These are phyloP conservation scores for Rhododendron simsii DNA, from an alignment of 148 eudicot species.

Conservation along the genomic window DNA sequence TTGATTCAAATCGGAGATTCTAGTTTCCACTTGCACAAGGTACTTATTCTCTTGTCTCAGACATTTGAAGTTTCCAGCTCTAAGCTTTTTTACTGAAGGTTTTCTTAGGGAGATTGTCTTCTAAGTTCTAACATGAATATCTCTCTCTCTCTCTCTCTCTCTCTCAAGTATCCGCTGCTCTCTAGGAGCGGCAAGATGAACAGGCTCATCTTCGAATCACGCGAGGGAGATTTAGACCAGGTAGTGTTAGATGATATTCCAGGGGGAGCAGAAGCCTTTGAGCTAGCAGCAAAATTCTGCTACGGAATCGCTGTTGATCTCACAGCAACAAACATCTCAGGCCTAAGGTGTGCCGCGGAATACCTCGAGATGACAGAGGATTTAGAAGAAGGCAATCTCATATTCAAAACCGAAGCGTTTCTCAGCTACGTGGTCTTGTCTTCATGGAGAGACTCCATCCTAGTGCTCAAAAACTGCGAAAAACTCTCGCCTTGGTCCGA, in stretches of 20 bases:
- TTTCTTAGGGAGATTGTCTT: not conserved
- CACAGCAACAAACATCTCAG: slow-evolving; percentile 83
- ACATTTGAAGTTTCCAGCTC: not conserved
- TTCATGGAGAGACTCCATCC: slow-evolving; percentile 91
- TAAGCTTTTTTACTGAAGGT: not conserved
- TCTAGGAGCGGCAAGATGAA: slow-evolving; percentile 83
- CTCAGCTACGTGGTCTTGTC: slow-evolving; percentile 88
- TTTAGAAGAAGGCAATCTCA: slow-evolving; percentile 94
- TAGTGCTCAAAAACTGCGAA: slow-evolving; percentile 85
- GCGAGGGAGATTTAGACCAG: slow-evolving; percentile 50
- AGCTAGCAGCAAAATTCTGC: slow-evolving; percentile 93
- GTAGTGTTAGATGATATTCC: slow-evolving; percentile 64
- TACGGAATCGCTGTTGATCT: slow-evolving; percentile 92
- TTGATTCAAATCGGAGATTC: slow-evolving; percentile 72
- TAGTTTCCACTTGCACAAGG: slow-evolving; percentile 92
- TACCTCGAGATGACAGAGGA: slow-evolving; percentile 97
- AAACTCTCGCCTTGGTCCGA: slow-evolving; percentile 97
- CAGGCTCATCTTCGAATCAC: slow-evolving; percentile 70
- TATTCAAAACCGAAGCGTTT: slow-evolving; percentile 96
- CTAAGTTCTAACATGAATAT: not conserved
- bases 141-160: not conserved
- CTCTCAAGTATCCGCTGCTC: slow-evolving; percentile 66
- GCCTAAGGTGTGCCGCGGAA: slow-evolving; percentile 90
- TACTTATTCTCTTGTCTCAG: slow-evolving; percentile 14
- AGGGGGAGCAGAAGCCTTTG: slow-evolving; percentile 85